Base-by-base conservation (phyloP, 2,329 filamentous ascomycete genomes). In the Colletotrichum limetticola region DNA sequence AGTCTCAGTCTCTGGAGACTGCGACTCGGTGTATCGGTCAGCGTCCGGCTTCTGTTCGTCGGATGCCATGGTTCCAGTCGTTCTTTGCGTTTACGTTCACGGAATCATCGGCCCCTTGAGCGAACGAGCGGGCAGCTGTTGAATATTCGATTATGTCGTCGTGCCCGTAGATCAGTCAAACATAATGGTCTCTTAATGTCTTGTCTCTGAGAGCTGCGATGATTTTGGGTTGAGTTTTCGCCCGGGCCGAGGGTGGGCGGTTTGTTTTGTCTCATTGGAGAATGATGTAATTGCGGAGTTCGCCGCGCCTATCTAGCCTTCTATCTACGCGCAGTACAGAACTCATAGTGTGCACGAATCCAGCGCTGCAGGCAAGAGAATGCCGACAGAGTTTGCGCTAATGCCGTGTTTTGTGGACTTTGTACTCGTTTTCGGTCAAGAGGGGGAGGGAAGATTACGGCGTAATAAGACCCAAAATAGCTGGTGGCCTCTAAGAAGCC, bases 211-310 rank as follows among this genome's bases (percentile, higher is more conserved):
- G n/a, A 14, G 58, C 59, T 70, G 60, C 64, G 66, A 70, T 11
- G 70, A 59, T 2, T 5, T 28, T 16, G 16, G 28, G 60, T 37
- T 70, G 55, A 72, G 55, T 65, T 72, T 68, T 69, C 46, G 16
- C 46, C 62, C 16, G 3, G 57, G 53, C 65, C 49, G 59, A 66
- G 22, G 59, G 35, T 24, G 60, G 28, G 14, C 32, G 32, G 14
- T 65, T 57, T 49, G 53, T 72, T 62, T 49, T 56, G 42, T 46
- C 24, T 60, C 5, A 46, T 32, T 11, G 32, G 60, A 16, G 2
- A 42, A 61, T 72, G 70, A 72, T 72, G 70, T 72, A 72, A 72
- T 70, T 35, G 55, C 70, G 66, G 70, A 70, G 60, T 55, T 65
- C 55, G 46, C 70, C 70, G 66, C 37, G 42, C 22, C 3, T 46